phyloP scores from a whole-genome alignment of 2,329 filamentous ascomycete genomes.

The Diaporthe destruens region DNA sequence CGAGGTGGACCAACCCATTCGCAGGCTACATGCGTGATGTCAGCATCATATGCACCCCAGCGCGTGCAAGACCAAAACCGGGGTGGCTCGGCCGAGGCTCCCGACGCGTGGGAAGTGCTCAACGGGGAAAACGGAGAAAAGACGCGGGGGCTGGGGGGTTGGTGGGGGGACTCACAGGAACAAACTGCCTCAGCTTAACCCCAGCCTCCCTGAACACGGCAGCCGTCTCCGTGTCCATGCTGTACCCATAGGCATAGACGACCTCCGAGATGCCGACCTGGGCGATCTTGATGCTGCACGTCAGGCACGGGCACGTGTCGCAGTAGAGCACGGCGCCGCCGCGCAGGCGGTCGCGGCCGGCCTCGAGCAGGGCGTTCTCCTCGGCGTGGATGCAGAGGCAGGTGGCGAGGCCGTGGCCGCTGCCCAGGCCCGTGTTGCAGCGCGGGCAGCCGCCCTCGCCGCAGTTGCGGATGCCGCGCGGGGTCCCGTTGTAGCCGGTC shows the following conservation, averaged over 20 bases:
- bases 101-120: constrained; percentile 12
- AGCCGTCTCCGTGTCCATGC: constrained; percentile 90
- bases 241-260: constrained; percentile 93
- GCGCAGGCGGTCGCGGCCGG: constrained; percentile 88
- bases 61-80: background rate
- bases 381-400: constrained; percentile 98
- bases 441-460: constrained; percentile 90
- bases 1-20: constrained; percentile 74
- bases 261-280: constrained; percentile 97
- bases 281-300: constrained; percentile 98
- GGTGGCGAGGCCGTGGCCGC: constrained; percentile 81
- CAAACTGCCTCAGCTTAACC: constrained; percentile 87
- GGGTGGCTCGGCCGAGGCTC: background rate
- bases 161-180: constrained; percentile 71
- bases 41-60: constrained; percentile 5
- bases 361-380: constrained; percentile 96
- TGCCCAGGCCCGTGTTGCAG: constrained; percentile 81
- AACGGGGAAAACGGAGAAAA: background rate
- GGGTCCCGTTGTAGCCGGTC: constrained; percentile 98
- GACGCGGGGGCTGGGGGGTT: background rate
- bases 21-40: constrained; percentile 61
- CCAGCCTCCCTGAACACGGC: constrained; percentile 86
- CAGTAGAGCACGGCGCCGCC: constrained; percentile 89
- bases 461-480: constrained; percentile 88
- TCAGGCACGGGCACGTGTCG: constrained; percentile 96